These are phyloP conservation scores for Fusarium pseudonygamai DNA, from an alignment of 2,329 filamentous ascomycete genomes.

Conservation along the genomic window DNA sequence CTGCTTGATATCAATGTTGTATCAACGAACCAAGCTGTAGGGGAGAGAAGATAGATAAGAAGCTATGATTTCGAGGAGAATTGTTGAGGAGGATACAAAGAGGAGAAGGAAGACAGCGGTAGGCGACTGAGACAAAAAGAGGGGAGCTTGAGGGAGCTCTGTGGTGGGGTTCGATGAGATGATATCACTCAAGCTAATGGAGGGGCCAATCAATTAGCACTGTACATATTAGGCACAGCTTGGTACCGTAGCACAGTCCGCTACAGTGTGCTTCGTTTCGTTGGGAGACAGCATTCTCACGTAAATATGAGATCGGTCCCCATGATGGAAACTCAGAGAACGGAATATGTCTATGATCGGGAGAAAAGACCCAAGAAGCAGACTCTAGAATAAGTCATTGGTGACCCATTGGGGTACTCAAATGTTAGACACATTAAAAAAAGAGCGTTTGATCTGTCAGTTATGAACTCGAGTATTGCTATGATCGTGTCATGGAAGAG, in stretches of 20 bases:
- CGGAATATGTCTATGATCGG: neutral
- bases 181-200: slow-evolving; percentile 44
- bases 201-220: slow-evolving; percentile 39
- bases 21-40: slow-evolving; percentile 3
- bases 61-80: neutral
- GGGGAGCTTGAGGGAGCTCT: slow-evolving; percentile 45
- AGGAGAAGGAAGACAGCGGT: slow-evolving; percentile 13
- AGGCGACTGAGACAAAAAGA: slow-evolving; percentile 34
- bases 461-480: neutral
- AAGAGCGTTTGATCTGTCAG: neutral
- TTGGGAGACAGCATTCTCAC: slow-evolving; percentile 10
- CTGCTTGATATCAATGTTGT: slow-evolving; percentile 37
- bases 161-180: slow-evolving; percentile 39
- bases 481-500: neutral
- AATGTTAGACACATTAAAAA: neutral
- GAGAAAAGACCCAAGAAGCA: neutral
- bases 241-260: slow-evolving; percentile 16
- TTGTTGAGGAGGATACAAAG: slow-evolving; percentile 33
- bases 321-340: slow-evolving; percentile 12
- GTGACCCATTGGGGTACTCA: neutral
- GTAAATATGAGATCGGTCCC: slow-evolving; percentile 7
- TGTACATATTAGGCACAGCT: neutral
- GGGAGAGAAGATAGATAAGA: neutral
- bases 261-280: neutral
- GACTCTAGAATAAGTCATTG: no score